Percentiles rank a stretch among this genome's conserved stretches.
Conservation (phyloP, 2,329 filamentous ascomycete species). For the Xylaria sp. region DNA sequence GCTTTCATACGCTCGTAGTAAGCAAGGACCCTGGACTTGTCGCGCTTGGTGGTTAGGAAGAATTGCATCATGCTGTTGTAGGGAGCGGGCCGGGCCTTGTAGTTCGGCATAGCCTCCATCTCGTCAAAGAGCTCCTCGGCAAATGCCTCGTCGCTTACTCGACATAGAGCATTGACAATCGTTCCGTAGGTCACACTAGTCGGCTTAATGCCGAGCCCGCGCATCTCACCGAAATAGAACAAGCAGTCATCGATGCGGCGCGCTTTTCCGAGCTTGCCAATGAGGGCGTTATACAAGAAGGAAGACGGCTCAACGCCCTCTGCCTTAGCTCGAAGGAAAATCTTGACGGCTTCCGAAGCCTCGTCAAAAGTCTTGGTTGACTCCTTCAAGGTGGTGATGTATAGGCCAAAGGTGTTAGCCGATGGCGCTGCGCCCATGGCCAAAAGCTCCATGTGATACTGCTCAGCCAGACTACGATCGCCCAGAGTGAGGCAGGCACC, state of each 20-base stretch:
- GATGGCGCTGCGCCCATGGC: slow-evolving; percentile 88
- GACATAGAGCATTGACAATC: slow-evolving; percentile 94
- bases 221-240: slow-evolving; percentile 98
- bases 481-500: slow-evolving; percentile 82
- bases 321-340: slow-evolving; percentile 87
- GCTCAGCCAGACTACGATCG: slow-evolving; percentile 72
- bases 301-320: slow-evolving; percentile 95
- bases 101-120: slow-evolving; percentile 98
- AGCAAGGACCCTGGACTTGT: slow-evolving; percentile 84
- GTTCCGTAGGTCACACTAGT: slow-evolving; percentile 98
- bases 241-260: slow-evolving; percentile 96
- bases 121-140: slow-evolving; percentile 97
- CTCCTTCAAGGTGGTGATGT: slow-evolving; percentile 98
- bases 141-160: slow-evolving; percentile 95
- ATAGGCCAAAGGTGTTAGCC: slow-evolving; percentile 95
- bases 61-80: slow-evolving; percentile 99
- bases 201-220: slow-evolving; percentile 82
- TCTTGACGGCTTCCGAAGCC: slow-evolving; percentile 92
- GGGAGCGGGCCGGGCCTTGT: slow-evolving; percentile 92
- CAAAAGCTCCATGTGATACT: slow-evolving; percentile 86
- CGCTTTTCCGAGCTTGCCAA: slow-evolving; percentile 96
- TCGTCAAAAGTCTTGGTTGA: slow-evolving; percentile 97
- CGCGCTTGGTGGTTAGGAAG: slow-evolving; percentile 95
- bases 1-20: slow-evolving; percentile 95
- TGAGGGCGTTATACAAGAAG: slow-evolving; percentile 96